Base-by-base conservation (phyloP, 140 eudicot species). In the Flaveria floridana region DNA sequence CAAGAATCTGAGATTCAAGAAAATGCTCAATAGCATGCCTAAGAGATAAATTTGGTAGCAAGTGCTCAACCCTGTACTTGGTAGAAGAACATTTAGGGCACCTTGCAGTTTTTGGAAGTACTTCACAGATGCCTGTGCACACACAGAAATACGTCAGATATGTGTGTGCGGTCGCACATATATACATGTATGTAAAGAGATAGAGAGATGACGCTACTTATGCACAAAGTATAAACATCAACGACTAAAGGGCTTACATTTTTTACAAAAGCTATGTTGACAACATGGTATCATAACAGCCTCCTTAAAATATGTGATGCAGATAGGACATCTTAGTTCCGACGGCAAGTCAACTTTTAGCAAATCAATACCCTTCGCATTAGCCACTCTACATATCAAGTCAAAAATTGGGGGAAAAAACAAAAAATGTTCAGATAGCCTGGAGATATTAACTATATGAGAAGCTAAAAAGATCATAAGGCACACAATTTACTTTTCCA, bases 211-310 rank as follows among this genome's bases (percentile, higher is more conserved):
- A 50, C 71, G 4, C 62, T 47, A 23, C 16, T 21, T 55, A 76
- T 65, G 53, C 67, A n/a, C 47, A 48, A 28, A 42, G 50, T 61
- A 53, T 70, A 26, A 70, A 47, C 65, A 78, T 48, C 52, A 67
- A 75, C 61, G 59, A n/a, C 72, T 46, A 51, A 67, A 58, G 21
- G 71, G 81, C 98, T 90, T 78, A 93, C 98, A 93, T 71, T 79
- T 85, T 64, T 85, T 74, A 76, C 98, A 93, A 79, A 92, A 92
- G 79, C 98, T 92, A 68, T 87, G 95, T 72, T 92, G 98, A 74
- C 98, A 92, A 82, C 98, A 92, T 15, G 98, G 98, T 77, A 92
- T 92, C 96, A 92, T 86, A 74, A 92, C 91, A 70, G 98, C 98
- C 16, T 92, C 91, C 90, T 86, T 92, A 84, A 90, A 90, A 82